Conservation (phyloP, 768 basidiomycete species). For the Multifurca ochricompacta region DNA sequence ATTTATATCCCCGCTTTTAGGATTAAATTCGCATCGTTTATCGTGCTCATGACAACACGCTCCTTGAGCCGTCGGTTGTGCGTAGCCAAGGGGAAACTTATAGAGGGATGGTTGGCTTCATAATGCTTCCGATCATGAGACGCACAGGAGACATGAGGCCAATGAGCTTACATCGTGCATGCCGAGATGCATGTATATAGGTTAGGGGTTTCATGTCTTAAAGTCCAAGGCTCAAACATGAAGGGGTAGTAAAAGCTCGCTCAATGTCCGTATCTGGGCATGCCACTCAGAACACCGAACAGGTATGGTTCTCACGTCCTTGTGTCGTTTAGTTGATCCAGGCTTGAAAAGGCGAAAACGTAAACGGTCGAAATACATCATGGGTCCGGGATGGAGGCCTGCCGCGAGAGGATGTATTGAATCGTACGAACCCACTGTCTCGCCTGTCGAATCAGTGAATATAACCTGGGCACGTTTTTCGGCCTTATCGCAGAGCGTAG, state of each 20-base stretch:
- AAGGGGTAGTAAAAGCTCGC: background rate
- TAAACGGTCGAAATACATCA: background rate
- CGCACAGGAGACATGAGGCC: background rate
- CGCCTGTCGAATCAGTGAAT: background rate
- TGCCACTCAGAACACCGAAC: no score
- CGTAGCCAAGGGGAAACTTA: background rate
- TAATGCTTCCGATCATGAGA: background rate
- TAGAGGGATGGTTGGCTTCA: background rate
- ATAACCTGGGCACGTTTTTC: background rate
- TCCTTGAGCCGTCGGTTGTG: background rate
- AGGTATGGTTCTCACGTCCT: background rate
- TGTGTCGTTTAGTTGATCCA: background rate
- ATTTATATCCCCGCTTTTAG: background rate
- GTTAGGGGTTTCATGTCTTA: background rate
- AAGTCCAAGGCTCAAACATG: background rate
- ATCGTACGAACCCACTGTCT: background rate
- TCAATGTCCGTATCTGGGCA: background rate
- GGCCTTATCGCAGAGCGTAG: conserved; percentile 8
- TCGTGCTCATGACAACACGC: background rate
- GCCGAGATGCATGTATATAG: background rate
- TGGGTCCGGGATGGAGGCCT: conserved; percentile 1
- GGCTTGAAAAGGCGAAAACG: background rate
- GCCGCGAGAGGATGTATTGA: background rate
- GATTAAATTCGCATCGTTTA: background rate
- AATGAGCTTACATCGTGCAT: background rate